A percentile compares a stretch with the other conserved stretches of the same genome.
phyloP scores from a whole-genome alignment of 768 basidiomycete species.

The Boletus eberwhitei region DNA sequence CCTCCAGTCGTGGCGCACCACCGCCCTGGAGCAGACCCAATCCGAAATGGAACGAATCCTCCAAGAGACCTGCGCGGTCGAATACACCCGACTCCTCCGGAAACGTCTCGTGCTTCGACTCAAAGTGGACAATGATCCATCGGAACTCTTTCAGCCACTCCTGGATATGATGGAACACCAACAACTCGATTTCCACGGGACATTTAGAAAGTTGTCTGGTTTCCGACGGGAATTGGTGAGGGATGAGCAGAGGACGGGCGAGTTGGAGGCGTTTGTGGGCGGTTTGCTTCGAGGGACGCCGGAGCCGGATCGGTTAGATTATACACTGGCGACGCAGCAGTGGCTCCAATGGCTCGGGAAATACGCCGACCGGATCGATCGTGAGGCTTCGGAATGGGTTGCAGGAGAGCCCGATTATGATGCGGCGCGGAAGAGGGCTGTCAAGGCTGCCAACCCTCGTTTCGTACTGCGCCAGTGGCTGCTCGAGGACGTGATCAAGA shows the following conservation, averaged over 20 bases:
- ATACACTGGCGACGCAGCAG: slow-evolving; percentile 43
- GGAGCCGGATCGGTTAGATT: slow-evolving; percentile 43
- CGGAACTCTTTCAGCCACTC: slow-evolving; percentile 57
- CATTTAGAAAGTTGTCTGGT: slow-evolving; percentile 68
- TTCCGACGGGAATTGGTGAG: slow-evolving; percentile 49
- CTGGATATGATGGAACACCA: slow-evolving; percentile 72
- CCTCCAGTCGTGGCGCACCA: slow-evolving; percentile 57
- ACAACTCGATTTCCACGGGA: slow-evolving; percentile 82
- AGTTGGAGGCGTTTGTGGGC: slow-evolving; percentile 41
- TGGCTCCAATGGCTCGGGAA: slow-evolving; percentile 62
- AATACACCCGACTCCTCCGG: slow-evolving; percentile 70
- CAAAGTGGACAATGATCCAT: slow-evolving; percentile 56
- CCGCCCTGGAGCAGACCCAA: slow-evolving; percentile 49
- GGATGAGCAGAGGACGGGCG: slow-evolving; percentile 7
- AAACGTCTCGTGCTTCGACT: slow-evolving; percentile 78
- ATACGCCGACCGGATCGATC: slow-evolving; percentile 57
- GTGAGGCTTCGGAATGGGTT: slow-evolving; percentile 48
- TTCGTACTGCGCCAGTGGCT: slow-evolving; percentile 96
- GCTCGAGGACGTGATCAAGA: slow-evolving; percentile 85
- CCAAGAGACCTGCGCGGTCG: slow-evolving; percentile 54
- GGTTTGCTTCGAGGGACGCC: slow-evolving; percentile 47
- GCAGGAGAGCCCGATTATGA: slow-evolving; percentile 38
- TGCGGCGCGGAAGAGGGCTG: slow-evolving; percentile 45
- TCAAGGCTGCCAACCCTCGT: slow-evolving; percentile 72
- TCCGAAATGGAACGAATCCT: slow-evolving; percentile 61